Conservation (phyloP, 768 basidiomycete genomes). For the Boletus reticuloceps region DNA sequence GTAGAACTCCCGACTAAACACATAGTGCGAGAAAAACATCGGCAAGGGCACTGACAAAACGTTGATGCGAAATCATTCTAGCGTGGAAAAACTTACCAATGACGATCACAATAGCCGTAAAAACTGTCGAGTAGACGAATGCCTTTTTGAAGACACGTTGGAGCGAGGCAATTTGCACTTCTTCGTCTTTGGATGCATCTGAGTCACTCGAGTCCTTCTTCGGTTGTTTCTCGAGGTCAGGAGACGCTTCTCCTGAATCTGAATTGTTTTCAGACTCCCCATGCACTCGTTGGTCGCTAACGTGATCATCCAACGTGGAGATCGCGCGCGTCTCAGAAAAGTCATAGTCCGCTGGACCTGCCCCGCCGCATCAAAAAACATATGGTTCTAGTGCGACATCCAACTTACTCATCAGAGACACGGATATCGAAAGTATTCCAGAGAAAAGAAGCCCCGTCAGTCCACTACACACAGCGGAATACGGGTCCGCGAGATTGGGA, state of each 20-base stretch:
- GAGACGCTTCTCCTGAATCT: conserved; percentile 10
- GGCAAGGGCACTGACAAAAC: conserved; percentile 34
- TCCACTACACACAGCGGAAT: conserved; percentile 40
- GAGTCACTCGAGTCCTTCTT: conserved; percentile 2
- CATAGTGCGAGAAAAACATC: conserved; percentile 38
- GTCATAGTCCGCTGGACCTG: conserved; percentile 38
- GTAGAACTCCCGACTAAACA: conserved; percentile 36
- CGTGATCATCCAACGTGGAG: conserved; percentile 26
- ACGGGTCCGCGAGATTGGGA: conserved; percentile 37
- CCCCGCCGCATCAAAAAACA: not conserved
- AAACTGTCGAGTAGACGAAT: conserved; percentile 30
- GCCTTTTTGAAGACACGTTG: conserved; percentile 33
- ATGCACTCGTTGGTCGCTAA: not conserved
- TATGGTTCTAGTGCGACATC: not conserved
- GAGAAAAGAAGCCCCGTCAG: conserved; percentile 38
- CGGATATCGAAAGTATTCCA: conserved; percentile 33
- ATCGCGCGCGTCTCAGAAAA: conserved; percentile 37
- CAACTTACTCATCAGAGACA: conserved; percentile 36
- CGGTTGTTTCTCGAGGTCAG: conserved; percentile 16
- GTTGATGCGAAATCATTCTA: not conserved
- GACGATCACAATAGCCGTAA: conserved; percentile 35
- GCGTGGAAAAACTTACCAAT: conserved; percentile 21
- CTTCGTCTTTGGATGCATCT: not conserved
- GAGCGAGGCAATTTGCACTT: conserved; percentile 17
- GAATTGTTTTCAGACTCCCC: not conserved